These are phyloP conservation scores for Rhododendron simsii DNA, from an alignment of 148 eudicot species.

Conservation along the genomic window DNA sequence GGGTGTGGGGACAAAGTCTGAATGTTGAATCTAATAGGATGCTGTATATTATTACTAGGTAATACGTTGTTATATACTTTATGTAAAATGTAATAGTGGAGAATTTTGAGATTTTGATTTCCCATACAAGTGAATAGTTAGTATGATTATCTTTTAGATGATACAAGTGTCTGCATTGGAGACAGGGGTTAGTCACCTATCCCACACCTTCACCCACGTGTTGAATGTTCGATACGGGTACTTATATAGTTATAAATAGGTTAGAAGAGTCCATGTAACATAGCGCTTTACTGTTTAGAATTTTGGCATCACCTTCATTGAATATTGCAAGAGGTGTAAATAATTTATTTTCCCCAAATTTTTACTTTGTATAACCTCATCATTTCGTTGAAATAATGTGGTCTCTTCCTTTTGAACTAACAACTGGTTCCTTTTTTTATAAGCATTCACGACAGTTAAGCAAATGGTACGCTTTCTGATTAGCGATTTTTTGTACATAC, in stretches of 20 bases:
- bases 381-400: not conserved
- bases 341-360: not conserved
- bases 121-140: not conserved
- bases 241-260: not conserved
- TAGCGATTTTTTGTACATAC: not conserved
- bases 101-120: not conserved
- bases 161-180: not conserved
- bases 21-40: not conserved
- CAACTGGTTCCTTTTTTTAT: not conserved
- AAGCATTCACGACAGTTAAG: not conserved
- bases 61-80: not conserved
- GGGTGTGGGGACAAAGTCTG: not conserved
- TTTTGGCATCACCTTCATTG: not conserved
- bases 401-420: not conserved
- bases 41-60: not conserved
- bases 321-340: not conserved
- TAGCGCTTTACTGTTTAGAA: not conserved
- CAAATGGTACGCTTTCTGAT: not conserved
- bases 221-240: not conserved
- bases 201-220: not conserved
- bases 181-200: not conserved
- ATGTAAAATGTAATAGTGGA: not conserved
- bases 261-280: not conserved
- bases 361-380: not conserved
- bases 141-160: not conserved